Evolutionary conservation across 805 yeast genomes (phyloP), one percentile per base, ranked within the genome.

Genomic region (Pichia eremophila): DNA sequence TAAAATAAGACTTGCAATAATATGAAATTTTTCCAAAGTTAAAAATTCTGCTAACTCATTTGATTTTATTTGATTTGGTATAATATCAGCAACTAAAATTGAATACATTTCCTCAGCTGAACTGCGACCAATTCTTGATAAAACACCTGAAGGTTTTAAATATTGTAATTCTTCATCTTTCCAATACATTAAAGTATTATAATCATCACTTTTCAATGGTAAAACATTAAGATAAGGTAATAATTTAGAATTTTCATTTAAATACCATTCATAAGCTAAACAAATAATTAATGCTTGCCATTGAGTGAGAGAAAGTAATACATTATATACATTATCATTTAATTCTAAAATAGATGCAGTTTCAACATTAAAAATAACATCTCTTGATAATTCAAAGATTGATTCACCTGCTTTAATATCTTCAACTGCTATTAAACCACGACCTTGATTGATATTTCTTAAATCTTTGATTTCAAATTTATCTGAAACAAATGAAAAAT

Each of bases 111-210:
- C 75, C 48, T 74, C 74, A 0, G 95, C 90, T 39, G 75, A 69
- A 2, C 74, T 77, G 42, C 71, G 76, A 2, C 97, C 98, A 38
- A 91, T 72, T 60, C 95, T 71, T 4, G 72, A 70, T 31, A 81
- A 56, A 2, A 90, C 79, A 39, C 78, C 70, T 0, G 96, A 87
- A 0, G 97, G 97, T 41, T 69, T 56, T 50, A 91, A 69, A 1
- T 53, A 48, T 4, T 67, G 51, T 38, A 85, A 58, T 48, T 91
- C 93, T 0, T 70, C 72, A 0, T 77, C 78, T 2, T 53, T 51
- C 98, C 99, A 91, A 58, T 79, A 87, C 79, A 89, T 85, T 49
- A 89, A 74, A 35, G 82, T 82, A 57, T 81, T 73, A 63, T 83
- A 78, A 15, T 58, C 68, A 2, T 57, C 52, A 11, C 38, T 8